Evolutionary conservation across 805 yeast species (phyloP), one percentile per base, ranked within the genome.

Genomic region (Jamesozyma spencerorum): DNA sequence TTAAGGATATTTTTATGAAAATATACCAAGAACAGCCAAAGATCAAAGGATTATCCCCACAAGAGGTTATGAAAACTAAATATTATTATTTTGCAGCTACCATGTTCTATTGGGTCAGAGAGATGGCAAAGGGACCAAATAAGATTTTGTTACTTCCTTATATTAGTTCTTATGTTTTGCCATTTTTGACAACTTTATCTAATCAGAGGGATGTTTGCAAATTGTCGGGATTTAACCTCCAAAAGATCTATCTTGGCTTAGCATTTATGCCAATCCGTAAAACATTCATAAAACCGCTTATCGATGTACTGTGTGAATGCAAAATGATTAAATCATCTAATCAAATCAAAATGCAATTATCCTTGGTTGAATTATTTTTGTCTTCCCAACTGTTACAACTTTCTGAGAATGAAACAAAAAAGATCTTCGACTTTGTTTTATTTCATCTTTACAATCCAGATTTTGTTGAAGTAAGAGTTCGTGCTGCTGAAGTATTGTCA

Each of bases 141-240:
- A 75, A 81, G 1, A 55, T 68, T 0, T 63, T 76, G 7, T 57
- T 82, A 31, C 70, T 75, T 34, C 76, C 76, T 3, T 71, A 74
- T 40, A 60, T 81, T 30, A 56, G 66, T 8, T 58, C 65, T 2
- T 64, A 73, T 39, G 69, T 87, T 22, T 60, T 85, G 1, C 95
- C 95, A 20, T 79, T 84, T 46, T 63, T 86, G 42, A 65, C 85
- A 52, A 66, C 71, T 14, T 62, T 86, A 36, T 74, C 78, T 38
- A 72, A 70, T 34, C 72, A 83, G 67, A 78, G 85, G 44, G 97
- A 90, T 46, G 85, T 85, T 12, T 83, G 94, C 48, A 85, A 82
- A 48, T 60, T 83, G 42, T 80, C 81, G 0, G 71, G 71, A 26
- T 60, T 83, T 10, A 69, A 70, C 31, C 83, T 90, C 0, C 67